Conservation (phyloP, 2,329 filamentous ascomycete species). For the Trichophyton simii region DNA sequence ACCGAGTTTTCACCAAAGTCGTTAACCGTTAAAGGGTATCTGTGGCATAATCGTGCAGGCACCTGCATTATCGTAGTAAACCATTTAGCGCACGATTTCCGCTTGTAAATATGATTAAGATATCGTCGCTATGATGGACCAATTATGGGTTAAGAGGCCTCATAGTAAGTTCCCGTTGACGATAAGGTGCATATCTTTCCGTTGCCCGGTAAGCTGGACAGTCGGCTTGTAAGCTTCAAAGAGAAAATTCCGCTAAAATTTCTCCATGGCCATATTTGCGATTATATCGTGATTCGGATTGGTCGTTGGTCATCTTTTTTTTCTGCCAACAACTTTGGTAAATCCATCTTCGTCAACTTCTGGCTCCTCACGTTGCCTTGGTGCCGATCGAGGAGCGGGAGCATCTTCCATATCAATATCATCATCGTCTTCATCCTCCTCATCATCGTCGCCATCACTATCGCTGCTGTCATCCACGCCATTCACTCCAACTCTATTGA, state of each 20-base stretch:
- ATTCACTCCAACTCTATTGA: conserved; percentile 26
- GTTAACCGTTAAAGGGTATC: too few species aligned
- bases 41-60: too few species aligned
- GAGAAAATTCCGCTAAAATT: background rate
- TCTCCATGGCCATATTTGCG: background rate
- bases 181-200: too few species aligned
- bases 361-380: conserved; percentile 52
- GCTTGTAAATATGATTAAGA: too few species aligned
- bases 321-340: conserved; percentile 59
- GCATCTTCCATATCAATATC: conserved; percentile 58
- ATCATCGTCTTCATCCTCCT: conserved; percentile 32
- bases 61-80: too few species aligned
- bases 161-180: too few species aligned
- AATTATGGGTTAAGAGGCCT: too few species aligned
- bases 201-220: background rate
- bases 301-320: conserved; percentile 36
- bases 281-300: background rate
- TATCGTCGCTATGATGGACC: too few species aligned
- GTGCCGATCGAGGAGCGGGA: conserved; percentile 30
- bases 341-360: conserved; percentile 74
- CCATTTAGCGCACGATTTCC: too few species aligned
- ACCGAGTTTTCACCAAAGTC: too few species aligned
- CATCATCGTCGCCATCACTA: conserved; percentile 45
- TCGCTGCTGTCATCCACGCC: conserved; percentile 45
- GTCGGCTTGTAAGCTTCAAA: background rate